phyloP scores from a whole-genome alignment of 768 basidiomycete genomes.

The Amanita fuliginea region DNA sequence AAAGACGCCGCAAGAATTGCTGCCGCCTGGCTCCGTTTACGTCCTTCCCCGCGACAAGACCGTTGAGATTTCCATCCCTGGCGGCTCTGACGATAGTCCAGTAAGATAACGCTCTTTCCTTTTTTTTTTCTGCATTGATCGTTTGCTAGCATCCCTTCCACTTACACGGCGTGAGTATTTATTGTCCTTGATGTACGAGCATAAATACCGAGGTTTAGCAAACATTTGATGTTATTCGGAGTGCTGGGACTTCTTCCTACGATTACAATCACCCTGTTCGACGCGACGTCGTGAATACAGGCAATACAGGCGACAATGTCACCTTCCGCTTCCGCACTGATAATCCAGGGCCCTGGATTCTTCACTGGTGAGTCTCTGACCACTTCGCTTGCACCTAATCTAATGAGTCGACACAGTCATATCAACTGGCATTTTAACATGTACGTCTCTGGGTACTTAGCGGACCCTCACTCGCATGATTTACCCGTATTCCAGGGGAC shows the following conservation, averaged over 20 bases:
- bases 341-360: constrained; percentile 40
- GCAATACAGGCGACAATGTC: constrained; percentile 21
- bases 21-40: constrained; percentile 38
- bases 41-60: constrained; percentile 31
- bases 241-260: constrained; percentile 22
- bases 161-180: constrained; percentile 21
- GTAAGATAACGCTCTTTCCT: not conserved
- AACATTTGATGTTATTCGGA: constrained; percentile 32
- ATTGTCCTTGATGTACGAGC: not conserved
- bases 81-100: not conserved
- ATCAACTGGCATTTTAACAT: constrained; percentile 41
- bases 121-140: not conserved
- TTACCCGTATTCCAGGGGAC: constrained; percentile 14
- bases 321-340: constrained; percentile 41
- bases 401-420: constrained; percentile 20
- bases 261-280: constrained; percentile 42
- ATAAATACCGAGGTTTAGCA: constrained; percentile 18
- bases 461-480: not conserved
- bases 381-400: not conserved
- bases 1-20: constrained; percentile 29
- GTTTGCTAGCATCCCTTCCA: constrained; percentile 25
- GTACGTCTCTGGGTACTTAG: constrained; percentile 17
- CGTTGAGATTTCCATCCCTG: constrained; percentile 14
- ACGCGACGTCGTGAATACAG: constrained; percentile 37
- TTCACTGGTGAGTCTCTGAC: constrained; percentile 28